phyloP scores from a whole-genome alignment of 2,329 filamentous ascomycete genomes.

The Fusarium miscanthi region DNA sequence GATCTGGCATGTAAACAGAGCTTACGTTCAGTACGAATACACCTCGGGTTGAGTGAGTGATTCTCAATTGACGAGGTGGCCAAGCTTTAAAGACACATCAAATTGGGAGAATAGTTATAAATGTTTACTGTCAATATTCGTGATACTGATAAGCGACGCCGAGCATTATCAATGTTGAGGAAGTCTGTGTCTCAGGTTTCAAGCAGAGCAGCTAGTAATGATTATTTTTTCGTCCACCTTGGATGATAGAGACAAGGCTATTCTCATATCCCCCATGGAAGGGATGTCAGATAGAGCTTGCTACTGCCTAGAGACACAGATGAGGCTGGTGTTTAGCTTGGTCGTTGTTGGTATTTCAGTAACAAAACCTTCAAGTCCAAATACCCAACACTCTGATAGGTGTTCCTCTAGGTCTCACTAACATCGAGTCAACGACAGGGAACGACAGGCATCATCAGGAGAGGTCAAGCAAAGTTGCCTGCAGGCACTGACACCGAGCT shows the following conservation, averaged over 20 bases:
- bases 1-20: background rate
- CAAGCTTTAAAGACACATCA: background rate
- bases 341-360: background rate
- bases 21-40: background rate
- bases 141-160: background rate
- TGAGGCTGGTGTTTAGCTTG: background rate
- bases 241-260: fast-evolving
- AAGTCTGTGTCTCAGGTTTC: background rate
- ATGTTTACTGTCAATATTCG: background rate
- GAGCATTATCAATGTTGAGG: background rate
- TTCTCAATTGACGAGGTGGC: background rate
- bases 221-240: background rate
- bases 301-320: background rate
- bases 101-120: background rate
- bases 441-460: background rate
- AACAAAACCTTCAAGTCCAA: fast-evolving
- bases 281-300: background rate
- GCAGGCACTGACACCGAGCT: fast-evolving
- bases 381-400: background rate
- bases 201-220: background rate
- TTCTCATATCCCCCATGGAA: background rate
- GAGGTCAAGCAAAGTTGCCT: background rate
- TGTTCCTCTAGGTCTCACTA: fast-evolving
- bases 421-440: fast-evolving
- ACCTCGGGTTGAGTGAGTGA: background rate